Evolutionary conservation across 768 basidiomycete species (phyloP).

Genomic region (Cyclocybe aegerita): DNA sequence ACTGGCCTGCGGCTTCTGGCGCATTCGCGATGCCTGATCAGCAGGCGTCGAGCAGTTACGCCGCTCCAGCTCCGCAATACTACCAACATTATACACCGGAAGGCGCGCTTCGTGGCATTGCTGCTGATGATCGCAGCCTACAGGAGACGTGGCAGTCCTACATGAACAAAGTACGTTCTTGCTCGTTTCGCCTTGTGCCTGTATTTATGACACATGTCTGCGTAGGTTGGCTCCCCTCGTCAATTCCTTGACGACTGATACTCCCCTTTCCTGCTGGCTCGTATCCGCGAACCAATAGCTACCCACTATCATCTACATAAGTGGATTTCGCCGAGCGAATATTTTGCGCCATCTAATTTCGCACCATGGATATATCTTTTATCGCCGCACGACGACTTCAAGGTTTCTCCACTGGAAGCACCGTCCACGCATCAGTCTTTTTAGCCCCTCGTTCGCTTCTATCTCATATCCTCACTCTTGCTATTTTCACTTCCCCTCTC

Average conservation of each 20-base stretch:
- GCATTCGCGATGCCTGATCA: conserved; percentile 24
- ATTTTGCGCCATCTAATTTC: no score
- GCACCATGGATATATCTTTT: no score
- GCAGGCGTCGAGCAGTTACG: conserved; percentile 1
- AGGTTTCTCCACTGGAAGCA: no score
- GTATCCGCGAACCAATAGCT: neutral
- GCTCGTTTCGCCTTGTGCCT: conserved; percentile 4
- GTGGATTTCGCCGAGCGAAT: neutral
- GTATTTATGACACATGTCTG: neutral
- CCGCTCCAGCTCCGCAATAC: conserved; percentile 19
- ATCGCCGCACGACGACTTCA: no score
- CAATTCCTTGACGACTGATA: conserved; percentile 38
- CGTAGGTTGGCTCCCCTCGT: conserved; percentile 42
- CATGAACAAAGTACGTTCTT: conserved; percentile 49
- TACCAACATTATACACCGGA: conserved; percentile 47
- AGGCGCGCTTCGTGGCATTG: conserved; percentile 43
- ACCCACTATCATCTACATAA: neutral
- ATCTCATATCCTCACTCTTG: no score
- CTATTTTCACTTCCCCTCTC: no score
- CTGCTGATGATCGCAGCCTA: conserved; percentile 53
- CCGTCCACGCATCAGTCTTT: no score
- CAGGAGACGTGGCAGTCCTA: conserved; percentile 74
- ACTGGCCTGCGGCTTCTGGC: conserved; percentile 30
- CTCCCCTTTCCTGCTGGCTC: neutral
- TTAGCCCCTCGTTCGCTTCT: no score